phyloP scores from a whole-genome alignment of 192 early-diverging fungal genomes.

The Phlyctochytrium bullatum region DNA sequence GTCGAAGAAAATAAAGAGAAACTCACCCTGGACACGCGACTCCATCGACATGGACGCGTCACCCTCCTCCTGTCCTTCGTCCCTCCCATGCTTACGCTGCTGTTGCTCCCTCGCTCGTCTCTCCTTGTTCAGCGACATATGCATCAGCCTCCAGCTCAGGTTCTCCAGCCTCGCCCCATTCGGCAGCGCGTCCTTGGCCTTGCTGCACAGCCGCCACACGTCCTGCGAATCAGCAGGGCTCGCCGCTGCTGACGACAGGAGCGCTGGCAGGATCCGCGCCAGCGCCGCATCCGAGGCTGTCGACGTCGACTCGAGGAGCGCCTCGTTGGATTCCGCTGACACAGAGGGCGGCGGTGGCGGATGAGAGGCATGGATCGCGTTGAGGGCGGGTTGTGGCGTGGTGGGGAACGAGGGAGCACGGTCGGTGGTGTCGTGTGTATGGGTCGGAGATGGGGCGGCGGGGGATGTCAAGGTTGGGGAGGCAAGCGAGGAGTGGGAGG shows the following conservation, averaged over 20 bases:
- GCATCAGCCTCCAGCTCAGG: conserved; percentile 81
- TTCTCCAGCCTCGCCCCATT: conserved; percentile 79
- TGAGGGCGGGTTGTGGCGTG: too few relatives aligned
- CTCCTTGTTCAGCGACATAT: conserved; percentile 43
- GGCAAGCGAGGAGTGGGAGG: too few relatives aligned
- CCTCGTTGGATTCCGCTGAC: neutral
- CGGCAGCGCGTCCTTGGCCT: conserved; percentile 74
- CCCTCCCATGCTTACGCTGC: neutral
- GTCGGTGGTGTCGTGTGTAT: too few relatives aligned
- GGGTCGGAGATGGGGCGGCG: too few relatives aligned
- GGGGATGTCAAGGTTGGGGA: too few relatives aligned
- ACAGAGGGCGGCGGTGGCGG: neutral
- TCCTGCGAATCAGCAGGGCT: conserved; percentile 31
- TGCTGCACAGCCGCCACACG: conserved; percentile 74
- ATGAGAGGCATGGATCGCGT: too few relatives aligned
- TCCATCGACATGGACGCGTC: too few relatives aligned
- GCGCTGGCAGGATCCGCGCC: neutral
- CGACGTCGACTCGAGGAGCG: neutral
- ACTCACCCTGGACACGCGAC: too few relatives aligned
- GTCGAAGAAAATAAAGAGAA: too few relatives aligned
- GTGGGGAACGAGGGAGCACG: too few relatives aligned
- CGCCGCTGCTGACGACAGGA: neutral
- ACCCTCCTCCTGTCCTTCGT: neutral
- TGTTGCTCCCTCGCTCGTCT: conserved; percentile 9
- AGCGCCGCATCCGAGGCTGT: neutral